Conservation (phyloP, 1,284 basidiomycete genomes). For the Moesziomyces globuligerus region DNA sequence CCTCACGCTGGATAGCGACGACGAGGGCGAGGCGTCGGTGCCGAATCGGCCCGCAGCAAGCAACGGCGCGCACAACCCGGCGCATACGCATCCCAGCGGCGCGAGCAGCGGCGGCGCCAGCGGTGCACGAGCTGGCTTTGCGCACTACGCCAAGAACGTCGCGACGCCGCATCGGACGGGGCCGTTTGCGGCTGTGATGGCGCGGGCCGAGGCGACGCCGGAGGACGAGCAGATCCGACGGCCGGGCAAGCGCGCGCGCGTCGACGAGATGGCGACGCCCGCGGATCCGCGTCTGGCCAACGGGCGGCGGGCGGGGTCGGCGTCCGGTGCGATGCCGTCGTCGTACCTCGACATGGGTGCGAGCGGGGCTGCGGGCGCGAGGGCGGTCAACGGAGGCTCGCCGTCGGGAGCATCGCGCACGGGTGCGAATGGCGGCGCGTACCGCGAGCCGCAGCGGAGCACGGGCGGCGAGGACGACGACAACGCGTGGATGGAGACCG, state of each 20-base stretch:
- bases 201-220: conserved; percentile 27
- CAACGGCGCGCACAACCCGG: conserved; percentile 9
- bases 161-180: conserved; percentile 20
- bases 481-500: conserved; percentile 37
- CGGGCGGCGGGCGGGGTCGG: conserved; percentile 4
- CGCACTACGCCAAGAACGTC: conserved; percentile 5
- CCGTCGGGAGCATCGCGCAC: conserved; percentile 1
- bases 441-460: conserved; percentile 3
- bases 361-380: too few species aligned
- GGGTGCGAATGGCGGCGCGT: conserved; percentile 5
- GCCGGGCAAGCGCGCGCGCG: conserved; percentile 32
- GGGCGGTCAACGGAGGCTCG: too few species aligned
- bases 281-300: conserved; percentile 22
- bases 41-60: conserved; percentile 13
- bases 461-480: conserved; percentile 16
- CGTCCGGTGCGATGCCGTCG: conserved; percentile 5
- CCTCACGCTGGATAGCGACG: conserved; percentile 48
- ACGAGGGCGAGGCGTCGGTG: conserved; percentile 30
- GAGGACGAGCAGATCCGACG: conserved; percentile 47
- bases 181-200: conserved; percentile 11
- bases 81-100: neutral
- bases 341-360: conserved; percentile 23
- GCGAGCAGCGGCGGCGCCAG: conserved; percentile 1
- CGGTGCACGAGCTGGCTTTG: conserved; percentile 4
- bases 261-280: conserved; percentile 11